Base-by-base conservation (phyloP, 768 basidiomycete genomes). In the Dacryopinax primogenitus region DNA sequence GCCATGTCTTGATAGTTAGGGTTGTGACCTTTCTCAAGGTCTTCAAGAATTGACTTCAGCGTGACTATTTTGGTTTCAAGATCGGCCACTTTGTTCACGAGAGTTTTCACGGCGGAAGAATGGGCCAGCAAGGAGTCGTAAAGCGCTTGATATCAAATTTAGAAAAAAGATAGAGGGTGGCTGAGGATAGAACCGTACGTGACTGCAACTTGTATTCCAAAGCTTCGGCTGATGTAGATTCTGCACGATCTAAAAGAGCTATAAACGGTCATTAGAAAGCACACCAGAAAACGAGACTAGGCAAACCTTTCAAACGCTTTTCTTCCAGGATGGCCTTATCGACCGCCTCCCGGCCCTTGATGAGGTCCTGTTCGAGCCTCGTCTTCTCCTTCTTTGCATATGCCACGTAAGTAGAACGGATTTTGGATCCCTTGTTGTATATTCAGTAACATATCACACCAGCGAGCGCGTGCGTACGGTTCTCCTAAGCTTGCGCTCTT, bases 1-100 rank as follows among this genome's bases (percentile, higher is more conserved):
- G 92, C 93, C 95, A 99, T 98, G 73, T 99, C 95, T 73, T 97
- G 94, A 76, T 97, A 97, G 74, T 99, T 99, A 16, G 95, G 95
- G 74, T 99, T 99, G 77, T 96, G 97, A 2, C 87, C 86, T 11
- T 83, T 82, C 23, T 90, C 82, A 12, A 99, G 82, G 32, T 85
- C 78, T 66, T 85, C 82, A 4, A 99, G 81, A 62, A 99, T 90
- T n/a, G 86, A 82, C 26, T 86, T 87, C 1, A 99, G 83, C 51
- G 84, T 80, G 66, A 82, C 82, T 71, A 94, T 85, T 63, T 87
- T 86, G 66, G 87, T 83, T 30, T 90, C 74, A 66, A 89, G 85
- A 67, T 84, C 83, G 65, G 85, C 77, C 72, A 91, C 79, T 71
- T 89, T 86, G 36, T 80, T 80, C 66, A 85, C 82, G 0, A 99